Evolutionary conservation across 1,139 yeast species (phyloP), one percentile per base, ranked within the genome.

Genomic region (Geotrichum klebahnii): DNA sequence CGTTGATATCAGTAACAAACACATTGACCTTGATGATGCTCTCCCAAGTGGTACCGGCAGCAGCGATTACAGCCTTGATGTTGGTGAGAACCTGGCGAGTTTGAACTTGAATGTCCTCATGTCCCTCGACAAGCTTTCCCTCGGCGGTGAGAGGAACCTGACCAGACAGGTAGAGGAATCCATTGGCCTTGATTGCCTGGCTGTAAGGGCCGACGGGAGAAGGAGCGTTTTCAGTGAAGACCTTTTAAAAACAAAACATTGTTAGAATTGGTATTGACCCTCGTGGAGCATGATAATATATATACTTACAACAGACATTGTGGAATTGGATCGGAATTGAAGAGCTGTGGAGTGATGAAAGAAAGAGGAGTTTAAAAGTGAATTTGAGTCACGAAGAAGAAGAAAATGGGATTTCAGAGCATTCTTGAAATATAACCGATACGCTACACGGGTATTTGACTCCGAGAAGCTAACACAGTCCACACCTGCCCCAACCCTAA

Each of bases 121-220:
- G 75, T 46, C 84, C 95, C 57, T 80, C 81, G 61, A 89, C 80
- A 58, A 88, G 84, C 70, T 83, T 82, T 43, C 66, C 66, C 14
- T 84, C 92, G 42, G 92, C 77, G 45, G 94, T 87, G 74, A 81
- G 80, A 54, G 97, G 97, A 56, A 92, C 82, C 73, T 92, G 98
- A 51, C 98, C 98, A 43, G 97, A 88, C 54, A 92, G 90, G 68
- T 85, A 92, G 67, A 92, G 71, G 68, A 88, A 81, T 52, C 89
- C 84, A 77, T 62, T 63, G 53, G 81, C 92, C 73, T 85, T 89
- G 69, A 89, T 79, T 46, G 97, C 97, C 69, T 89, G 97, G 39
- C 95, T 85, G 71, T 90, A 90, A 17, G 95, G 81, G 50, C 96
- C 97, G 46, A 96, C 96, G 57, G 97, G 95, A 55, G 95, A 88